Base-by-base conservation (phyloP, 164 flowering plant genomes). In the Macadamia tetraphylla region DNA sequence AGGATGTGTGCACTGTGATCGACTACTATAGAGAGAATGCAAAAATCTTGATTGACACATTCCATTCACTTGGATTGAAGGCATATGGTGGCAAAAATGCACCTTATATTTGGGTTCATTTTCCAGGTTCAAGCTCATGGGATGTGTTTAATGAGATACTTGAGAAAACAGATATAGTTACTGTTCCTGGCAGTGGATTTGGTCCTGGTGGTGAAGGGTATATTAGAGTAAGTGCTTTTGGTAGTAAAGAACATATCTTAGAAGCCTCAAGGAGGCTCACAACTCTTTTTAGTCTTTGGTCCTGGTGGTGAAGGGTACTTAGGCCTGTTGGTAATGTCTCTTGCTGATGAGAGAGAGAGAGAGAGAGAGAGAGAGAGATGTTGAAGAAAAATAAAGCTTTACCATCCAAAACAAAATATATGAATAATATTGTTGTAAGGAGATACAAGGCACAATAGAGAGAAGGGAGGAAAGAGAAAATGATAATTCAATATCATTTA, bases 91-190 rank as follows among this genome's bases (percentile, higher is more conserved):
- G 98, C 14, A 74, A 75, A 65, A 94, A 91, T 67, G 87, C 96
- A 1, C 98, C 98, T 1, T 91, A 89, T 71, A 66, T 85, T 32
- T 91, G 97, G 97, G 96, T 88, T 0, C 94, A 88, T 61, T 88
- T 94, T 70, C 89, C 91, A 1, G 91, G 96, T 29, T 64, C 58
- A 42, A 84, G 60, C 60, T 94, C 98, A 7, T 94, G 97, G 98
- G 86, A 89, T 18, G 76, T 88, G 3, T 94, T 94, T 69, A 31
- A 58, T 31, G 85, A 83, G 71, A 86, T 94, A 69, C 88, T 94
- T 9, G 84, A 87, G 69, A 89, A 82, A 67, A 79, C 93, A 42
- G 83, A 94, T 69, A 76, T 94, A 35, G 72, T 83, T 11, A 88
- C 94, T 2, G 79, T 87, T 70, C 97, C 97, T 5, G 98, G 97